phyloP scores from a whole-genome alignment of 1,284 basidiomycete species.

The Acaromyces ingoldii region DNA sequence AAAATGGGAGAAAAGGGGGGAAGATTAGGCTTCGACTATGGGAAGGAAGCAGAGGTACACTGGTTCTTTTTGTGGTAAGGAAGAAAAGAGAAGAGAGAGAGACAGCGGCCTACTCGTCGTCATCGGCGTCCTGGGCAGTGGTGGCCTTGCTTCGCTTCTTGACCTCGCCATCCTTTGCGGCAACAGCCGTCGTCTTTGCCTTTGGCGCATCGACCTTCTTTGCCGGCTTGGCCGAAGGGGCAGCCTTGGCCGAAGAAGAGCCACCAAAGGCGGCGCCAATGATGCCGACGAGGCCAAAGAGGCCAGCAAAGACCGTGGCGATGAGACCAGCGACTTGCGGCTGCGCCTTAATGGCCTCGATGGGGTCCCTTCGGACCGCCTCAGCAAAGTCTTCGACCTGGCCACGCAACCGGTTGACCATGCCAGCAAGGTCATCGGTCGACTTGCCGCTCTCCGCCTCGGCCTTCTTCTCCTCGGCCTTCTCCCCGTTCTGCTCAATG shows the following conservation, averaged over 20 bases:
- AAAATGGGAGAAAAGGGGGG: too few species aligned
- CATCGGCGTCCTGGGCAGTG: constrained; percentile 27
- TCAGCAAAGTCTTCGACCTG: constrained; percentile 17
- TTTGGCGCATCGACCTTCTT: constrained; percentile 29
- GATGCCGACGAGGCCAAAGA: constrained; percentile 35
- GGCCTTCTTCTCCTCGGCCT: constrained; percentile 13
- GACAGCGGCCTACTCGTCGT: constrained; percentile 16
- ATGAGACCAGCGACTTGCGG: constrained; percentile 39
- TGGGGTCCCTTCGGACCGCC: constrained; percentile 28
- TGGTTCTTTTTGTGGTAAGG: neutral
- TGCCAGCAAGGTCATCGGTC: constrained; percentile 14
- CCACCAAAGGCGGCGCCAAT: constrained; percentile 32
- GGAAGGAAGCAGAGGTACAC: too few species aligned
- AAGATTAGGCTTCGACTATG: too few species aligned
- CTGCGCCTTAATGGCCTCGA: constrained; percentile 40
- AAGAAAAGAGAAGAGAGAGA: neutral
- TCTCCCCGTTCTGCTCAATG: constrained; percentile 42
- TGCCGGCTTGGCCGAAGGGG: constrained; percentile 24
- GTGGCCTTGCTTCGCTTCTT: constrained; percentile 33
- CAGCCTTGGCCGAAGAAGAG: constrained; percentile 1
- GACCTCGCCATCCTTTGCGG: constrained; percentile 26
- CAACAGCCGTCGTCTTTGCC: constrained; percentile 33
- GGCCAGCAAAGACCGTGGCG: constrained; percentile 32
- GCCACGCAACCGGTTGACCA: neutral
- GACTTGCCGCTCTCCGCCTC: constrained; percentile 15